Base-by-base conservation (phyloP, 176 grass and related monocot genomes). In the Juncus inflexus region DNA sequence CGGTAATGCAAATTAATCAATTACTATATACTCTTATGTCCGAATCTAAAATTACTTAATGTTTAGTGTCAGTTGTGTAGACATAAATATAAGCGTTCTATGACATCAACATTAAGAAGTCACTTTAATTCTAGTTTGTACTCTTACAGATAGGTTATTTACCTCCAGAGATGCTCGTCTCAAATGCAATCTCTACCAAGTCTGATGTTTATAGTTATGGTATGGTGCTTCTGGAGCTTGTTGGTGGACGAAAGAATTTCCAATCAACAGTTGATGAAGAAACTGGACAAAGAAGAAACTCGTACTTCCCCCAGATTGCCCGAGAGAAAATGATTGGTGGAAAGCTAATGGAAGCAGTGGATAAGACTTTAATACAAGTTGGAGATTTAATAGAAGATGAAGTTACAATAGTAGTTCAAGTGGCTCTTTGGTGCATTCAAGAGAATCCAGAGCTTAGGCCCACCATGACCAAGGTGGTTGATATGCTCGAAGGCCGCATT, bases 201-300 rank as follows among this genome's bases (percentile, higher is more conserved):
- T 80, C 61, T 28, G 85, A 87, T 73, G 79, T 83, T 56, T 87
- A 83, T 73, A 83, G 85, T 76, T 83, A 87, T 65, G 85, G 85
- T 36, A 77, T 86, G 76, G 80, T 78, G 71, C 76, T 82, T 9
- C 67, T 83, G 12, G 87, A 90, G 76, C 72, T 90, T 9, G 61
- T 86, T 40, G 61, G 47, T 55, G 87, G 83, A 4, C 65, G 87
- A 7, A 69, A 66, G 45, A 69, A 67, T 53, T 61, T 85, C 12
- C 66, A 62, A 63, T 37, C 55, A 41, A 11, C 37, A 6, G 4
- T 14, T 13, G 73, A 45, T 63, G 9, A n/a, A 7, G 45, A 15
- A 64, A 45, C 50, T 37, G 42, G 56, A 9, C 37, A 55, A 12
- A 66, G 38, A 10, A 50, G 28, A n/a, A 42, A 35, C 42, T 42